Evolutionary conservation across 805 yeast species (phyloP), one percentile per base, ranked within the genome.

Genomic region (Cyberlindnera veronae): DNA sequence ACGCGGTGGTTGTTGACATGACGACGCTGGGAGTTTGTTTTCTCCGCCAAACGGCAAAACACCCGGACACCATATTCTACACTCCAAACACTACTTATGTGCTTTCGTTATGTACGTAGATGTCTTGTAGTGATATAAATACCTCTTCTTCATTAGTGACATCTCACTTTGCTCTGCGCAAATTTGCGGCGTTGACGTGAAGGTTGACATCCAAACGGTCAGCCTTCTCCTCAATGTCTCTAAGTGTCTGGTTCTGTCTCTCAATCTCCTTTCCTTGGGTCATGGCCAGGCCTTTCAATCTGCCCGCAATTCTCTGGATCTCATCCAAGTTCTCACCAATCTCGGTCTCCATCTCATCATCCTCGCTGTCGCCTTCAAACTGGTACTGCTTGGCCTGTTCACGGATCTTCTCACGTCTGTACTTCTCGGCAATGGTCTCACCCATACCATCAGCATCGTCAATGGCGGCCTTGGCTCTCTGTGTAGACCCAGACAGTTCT

Each of bases 341-440:
- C 62, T 90, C 96, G 47, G 82, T 76, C 58, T 91, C 98, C 77
- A 88, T 77, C 51, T 81, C 93, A 54, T 89, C 95, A 62, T 93
- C 98, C 60, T 91, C 97, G 36, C 80, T 79, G 62, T 91, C 97
- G 35, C 84, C 84, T 57, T 88, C 96, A 53, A 87, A 85, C 54
- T 85, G 86, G 63, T 83, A 89, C 49, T 78, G 67, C 42, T 76
- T 67, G 2, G 95, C 84, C 28, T 78, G 80, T 14, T 69, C 54
- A 36, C 63, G 42, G 24, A 58, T 56, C 35, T 60, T 60, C 30
- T 67, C 63, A 32, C 67, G 62, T 38, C 65, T 63, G 48, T 67
- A 68, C 27, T 57, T 57, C 23, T 58, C 62, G 5, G 63, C 57
- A 2, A 60, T 51, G 9, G 65, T 67, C 26, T 63, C 56, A 2